Evolutionary conservation across 768 basidiomycete species (phyloP).

Genomic region (Boletus eberwhitei): DNA sequence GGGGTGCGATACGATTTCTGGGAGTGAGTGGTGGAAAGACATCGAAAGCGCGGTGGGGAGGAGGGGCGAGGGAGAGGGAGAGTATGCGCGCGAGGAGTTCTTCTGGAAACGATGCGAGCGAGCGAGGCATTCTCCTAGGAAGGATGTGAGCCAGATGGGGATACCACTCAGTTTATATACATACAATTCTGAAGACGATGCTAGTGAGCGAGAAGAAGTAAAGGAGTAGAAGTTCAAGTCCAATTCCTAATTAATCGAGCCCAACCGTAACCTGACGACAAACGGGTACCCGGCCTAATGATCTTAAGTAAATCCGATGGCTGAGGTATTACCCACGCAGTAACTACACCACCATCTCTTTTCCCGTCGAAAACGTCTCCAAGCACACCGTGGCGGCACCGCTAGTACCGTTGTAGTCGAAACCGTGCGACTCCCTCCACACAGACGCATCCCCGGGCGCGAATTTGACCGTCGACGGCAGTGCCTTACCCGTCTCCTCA

Average conservation of each 20-base stretch:
- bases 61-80: conserved; percentile 27
- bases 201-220: too few species aligned
- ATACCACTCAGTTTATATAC: conserved; percentile 7
- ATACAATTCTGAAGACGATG: not conserved
- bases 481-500: conserved; percentile 5
- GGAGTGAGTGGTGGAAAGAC: conserved; percentile 11
- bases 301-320: too few species aligned
- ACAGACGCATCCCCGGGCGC: not conserved
- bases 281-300: too few species aligned
- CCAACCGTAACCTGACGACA: too few species aligned
- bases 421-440: not conserved
- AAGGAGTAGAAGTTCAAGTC: not conserved
- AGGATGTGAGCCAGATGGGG: not conserved
- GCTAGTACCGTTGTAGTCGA: not conserved
- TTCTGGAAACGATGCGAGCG: conserved; percentile 36
- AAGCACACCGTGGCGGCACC: not conserved
- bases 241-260: conserved; percentile 10
- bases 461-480: conserved; percentile 14
- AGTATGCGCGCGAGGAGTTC: conserved; percentile 49
- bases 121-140: conserved; percentile 5
- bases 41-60: conserved; percentile 25
- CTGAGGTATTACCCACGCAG: not conserved
- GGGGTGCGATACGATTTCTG: conserved; percentile 35
- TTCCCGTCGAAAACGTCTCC: not conserved
- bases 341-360: conserved; percentile 4